A percentile compares a stretch with the other conserved stretches of the same genome.
phyloP scores from a whole-genome alignment of 2,329 filamentous ascomycete species.

The Hymenotorrendiella dingleyae region DNA sequence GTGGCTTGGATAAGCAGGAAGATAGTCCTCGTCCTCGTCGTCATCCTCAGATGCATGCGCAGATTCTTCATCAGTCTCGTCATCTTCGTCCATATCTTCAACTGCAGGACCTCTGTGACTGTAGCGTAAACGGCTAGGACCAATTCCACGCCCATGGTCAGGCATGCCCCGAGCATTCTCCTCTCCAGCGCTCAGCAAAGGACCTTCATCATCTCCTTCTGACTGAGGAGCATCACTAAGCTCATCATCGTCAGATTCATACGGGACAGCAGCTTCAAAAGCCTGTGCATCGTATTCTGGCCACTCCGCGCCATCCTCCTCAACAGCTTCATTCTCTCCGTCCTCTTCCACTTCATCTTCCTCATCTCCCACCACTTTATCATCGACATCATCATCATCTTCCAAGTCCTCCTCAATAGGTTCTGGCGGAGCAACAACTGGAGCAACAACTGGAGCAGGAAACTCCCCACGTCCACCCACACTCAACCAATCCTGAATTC shows the following conservation, averaged over 20 bases:
- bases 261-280: neutral
- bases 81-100: no score
- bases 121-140: no score
- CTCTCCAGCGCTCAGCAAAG: no score
- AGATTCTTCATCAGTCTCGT: no score
- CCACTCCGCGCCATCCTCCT: neutral
- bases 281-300: neutral
- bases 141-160: no score
- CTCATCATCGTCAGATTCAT: neutral
- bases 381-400: neutral
- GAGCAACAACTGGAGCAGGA: conserved; percentile 1
- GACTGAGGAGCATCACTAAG: neutral
- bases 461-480: conserved; percentile 18
- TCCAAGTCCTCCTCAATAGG: neutral
- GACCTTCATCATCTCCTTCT: no score
- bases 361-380: neutral
- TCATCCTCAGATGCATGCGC: no score
- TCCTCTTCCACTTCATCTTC: neutral
- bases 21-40: no score
- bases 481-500: conserved; percentile 15
- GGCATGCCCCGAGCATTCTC: no score
- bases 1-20: no score
- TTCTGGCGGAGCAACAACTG: neutral
- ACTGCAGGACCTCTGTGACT: no score
- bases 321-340: neutral